phyloP scores from a whole-genome alignment of 1,284 basidiomycete genomes.

The Melanopsichium pennsylvanicum region DNA sequence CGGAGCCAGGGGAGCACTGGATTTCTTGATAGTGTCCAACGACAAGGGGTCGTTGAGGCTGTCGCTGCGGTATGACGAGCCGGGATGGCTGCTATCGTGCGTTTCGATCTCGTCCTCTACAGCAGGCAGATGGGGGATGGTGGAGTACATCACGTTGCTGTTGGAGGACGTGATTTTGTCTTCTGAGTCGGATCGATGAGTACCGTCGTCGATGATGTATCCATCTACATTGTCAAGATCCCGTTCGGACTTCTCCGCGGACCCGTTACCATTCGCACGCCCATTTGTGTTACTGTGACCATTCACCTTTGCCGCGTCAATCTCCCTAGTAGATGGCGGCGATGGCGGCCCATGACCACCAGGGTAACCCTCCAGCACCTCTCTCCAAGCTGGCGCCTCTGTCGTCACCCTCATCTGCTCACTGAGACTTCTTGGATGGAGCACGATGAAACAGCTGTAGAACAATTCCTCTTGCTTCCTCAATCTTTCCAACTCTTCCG shows the following conservation, averaged over 20 bases:
- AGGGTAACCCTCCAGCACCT: slow-evolving; percentile 32
- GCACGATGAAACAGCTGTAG: slow-evolving; percentile 24
- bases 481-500: slow-evolving; percentile 2
- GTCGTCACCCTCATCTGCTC: slow-evolving; percentile 51
- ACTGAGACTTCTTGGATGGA: slow-evolving; percentile 48
- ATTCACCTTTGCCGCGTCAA: too few species aligned
- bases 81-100: background rate
- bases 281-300: background rate
- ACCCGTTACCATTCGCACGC: background rate
- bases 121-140: slow-evolving; percentile 5
- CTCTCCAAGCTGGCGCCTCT: slow-evolving; percentile 24
- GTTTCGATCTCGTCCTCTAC: slow-evolving; percentile 11
- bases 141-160: slow-evolving; percentile 20
- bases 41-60: background rate
- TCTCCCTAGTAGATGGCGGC: background rate
- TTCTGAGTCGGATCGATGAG: background rate
- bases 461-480: slow-evolving; percentile 2
- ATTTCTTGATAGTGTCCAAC: slow-evolving; percentile 12
- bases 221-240: slow-evolving; percentile 5
- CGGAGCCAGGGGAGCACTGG: slow-evolving; percentile 13
- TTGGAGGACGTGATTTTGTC: slow-evolving; percentile 12
- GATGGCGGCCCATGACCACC: slow-evolving; percentile 9
- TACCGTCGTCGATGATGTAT: slow-evolving; percentile 23
- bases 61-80: slow-evolving; percentile 7
- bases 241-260: background rate